Base-by-base conservation (phyloP, 768 basidiomycete genomes). In the Kwoniella sp. region DNA sequence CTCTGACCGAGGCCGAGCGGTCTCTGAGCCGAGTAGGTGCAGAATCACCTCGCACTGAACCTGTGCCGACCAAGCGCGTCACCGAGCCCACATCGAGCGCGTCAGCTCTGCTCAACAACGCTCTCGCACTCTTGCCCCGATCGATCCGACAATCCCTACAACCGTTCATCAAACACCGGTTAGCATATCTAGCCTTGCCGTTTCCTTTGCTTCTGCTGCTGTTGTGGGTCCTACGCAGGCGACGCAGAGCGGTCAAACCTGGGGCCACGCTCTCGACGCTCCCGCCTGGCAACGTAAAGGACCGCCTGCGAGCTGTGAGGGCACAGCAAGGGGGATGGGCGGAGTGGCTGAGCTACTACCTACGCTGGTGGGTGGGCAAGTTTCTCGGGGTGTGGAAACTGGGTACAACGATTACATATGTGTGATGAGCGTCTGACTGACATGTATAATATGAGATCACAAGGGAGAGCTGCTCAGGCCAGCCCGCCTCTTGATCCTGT, bases 331-430 rank as follows among this genome's bases (percentile, higher is more conserved):
- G 54, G 17, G 57, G 61, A 5, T 48, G 53, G 37, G 28, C 29
- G 39, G 45, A 51, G n/a, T 67, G 65, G 69, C 3, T 62, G 2
- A 33, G 28, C 28, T 63, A 42, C 36, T 67, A 46, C 29, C 19
- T 70, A 3, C 17, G 46, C 3, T 65, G 63, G 63, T 70, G 65
- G 65, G 20, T 63, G 6, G 29, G 43, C 6, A 67, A 67, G 47
- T 57, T 65, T 26, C 17, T 26, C 3, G 69, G 69, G 10, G 54
- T 70, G 4, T 70, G 65, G 69, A 55, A 53, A 29, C 39, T 70
- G 41, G 69, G 60, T 1, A 70, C 66, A 3, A 67, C 65, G 8
- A 67, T 70, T 22, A 70, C 69, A 2, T 70, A 49, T 31, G 19
- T 56, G 27, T 50, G 31, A 20, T 8, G 31, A 8, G 31, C 15